These are phyloP conservation scores for Argentina anserina DNA, from an alignment of 306 rosid species.

Conservation along the genomic window DNA sequence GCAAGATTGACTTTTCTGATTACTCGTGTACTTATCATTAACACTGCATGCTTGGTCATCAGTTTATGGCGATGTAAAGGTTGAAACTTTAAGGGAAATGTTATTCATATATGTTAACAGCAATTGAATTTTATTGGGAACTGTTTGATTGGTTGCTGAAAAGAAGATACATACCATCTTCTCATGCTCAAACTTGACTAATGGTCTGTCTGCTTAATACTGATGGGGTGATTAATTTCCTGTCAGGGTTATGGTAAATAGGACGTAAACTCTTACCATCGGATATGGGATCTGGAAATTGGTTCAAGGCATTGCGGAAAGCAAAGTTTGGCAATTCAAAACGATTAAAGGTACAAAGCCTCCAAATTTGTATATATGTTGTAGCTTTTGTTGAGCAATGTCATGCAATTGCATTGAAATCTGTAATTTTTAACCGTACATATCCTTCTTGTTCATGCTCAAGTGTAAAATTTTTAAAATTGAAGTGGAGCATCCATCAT, in stretches of 20 bases:
- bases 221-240: constrained; percentile 24
- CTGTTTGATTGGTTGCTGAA: constrained; percentile 14
- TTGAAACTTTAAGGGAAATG: neutral
- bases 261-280: constrained; percentile 24
- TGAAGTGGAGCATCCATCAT: neutral
- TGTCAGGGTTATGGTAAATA: constrained; percentile 45
- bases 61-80: neutral
- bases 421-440: neutral
- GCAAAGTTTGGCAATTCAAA: constrained; percentile 56
- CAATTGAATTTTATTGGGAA: neutral
- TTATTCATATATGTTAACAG: neutral
- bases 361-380: neutral
- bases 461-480: neutral
- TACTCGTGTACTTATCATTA: neutral
- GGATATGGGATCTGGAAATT: constrained; percentile 85
- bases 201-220: constrained; percentile 19
- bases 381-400: constrained; percentile 1
- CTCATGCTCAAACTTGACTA: constrained; percentile 7
- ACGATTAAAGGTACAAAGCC: constrained; percentile 58
- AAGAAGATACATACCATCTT: neutral
- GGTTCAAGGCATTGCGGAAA: constrained; percentile 82
- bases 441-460: neutral
- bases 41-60: neutral
- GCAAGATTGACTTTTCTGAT: neutral
- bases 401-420: neutral